phyloP scores from a whole-genome alignment of 2,329 filamentous ascomycete genomes.

The Colletotrichum liaoningense region DNA sequence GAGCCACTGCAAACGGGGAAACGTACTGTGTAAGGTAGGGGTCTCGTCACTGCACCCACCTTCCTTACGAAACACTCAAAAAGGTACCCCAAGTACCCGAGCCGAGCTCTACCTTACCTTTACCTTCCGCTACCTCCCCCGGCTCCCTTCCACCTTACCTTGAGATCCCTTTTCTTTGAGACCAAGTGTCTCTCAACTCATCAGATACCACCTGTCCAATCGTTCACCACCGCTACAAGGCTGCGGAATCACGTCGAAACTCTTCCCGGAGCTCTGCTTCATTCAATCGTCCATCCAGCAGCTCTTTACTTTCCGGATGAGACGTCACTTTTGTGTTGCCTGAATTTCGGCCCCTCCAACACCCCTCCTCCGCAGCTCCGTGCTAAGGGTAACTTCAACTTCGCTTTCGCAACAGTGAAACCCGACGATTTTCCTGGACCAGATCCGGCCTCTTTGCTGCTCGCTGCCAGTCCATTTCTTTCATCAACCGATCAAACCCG shows the following conservation, averaged over 20 bases:
- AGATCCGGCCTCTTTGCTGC: not conserved
- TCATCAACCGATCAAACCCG: not conserved
- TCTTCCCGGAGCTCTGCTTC: not conserved
- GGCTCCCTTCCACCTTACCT: not conserved
- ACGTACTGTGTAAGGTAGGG: not conserved
- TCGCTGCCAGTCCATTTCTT: not conserved
- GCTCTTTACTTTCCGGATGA: conserved; percentile 4
- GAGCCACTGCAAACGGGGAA: conserved; percentile 20
- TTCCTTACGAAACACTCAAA: conserved; percentile 20
- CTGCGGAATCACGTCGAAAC: not conserved
- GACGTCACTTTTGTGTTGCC: conserved; percentile 32
- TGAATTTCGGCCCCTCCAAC: conserved; percentile 25
- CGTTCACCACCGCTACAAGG: not conserved
- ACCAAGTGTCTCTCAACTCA: conserved; percentile 2
- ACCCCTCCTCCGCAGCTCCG: conserved; percentile 32
- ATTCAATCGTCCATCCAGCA: not conserved
- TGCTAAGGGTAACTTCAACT: conserved; percentile 12
- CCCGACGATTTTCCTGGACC: not conserved
- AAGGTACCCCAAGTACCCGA: conserved; percentile 7
- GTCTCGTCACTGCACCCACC: conserved; percentile 18
- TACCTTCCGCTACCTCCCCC: not conserved
- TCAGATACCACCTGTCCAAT: not conserved
- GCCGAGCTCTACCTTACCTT: conserved; percentile 26
- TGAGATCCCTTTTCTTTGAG: not conserved
- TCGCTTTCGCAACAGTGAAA: conserved; percentile 34